Evolutionary conservation across 73 alveolate species (phyloP).

Genomic region (Stentor coeruleus): DNA sequence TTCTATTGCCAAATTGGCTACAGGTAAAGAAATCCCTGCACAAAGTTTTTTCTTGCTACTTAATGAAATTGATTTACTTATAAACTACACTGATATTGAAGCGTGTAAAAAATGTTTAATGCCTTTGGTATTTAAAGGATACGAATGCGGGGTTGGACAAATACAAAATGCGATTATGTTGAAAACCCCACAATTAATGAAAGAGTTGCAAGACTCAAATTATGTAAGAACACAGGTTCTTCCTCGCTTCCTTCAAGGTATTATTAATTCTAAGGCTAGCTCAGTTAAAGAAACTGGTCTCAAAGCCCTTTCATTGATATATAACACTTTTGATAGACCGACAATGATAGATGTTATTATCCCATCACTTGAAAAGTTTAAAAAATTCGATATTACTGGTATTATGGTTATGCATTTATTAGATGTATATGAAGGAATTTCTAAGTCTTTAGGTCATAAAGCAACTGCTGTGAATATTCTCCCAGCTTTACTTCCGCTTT

Average conservation of each 20-base stretch:
- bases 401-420: conserved; percentile 69
- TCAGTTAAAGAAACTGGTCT: conserved; percentile 63
- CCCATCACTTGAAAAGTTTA: conserved; percentile 63
- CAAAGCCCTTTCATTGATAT: conserved; percentile 52
- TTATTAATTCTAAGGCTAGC: conserved; percentile 41
- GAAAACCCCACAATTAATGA: conserved; percentile 64
- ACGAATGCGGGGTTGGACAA: conserved; percentile 85
- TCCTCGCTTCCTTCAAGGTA: conserved; percentile 70
- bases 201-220: conserved; percentile 55
- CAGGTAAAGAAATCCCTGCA: conserved; percentile 62
- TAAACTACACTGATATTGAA: conserved; percentile 36
- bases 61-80: conserved; percentile 36
- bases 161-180: conserved; percentile 63
- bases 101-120: conserved; percentile 36
- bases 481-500: conserved; percentile 81
- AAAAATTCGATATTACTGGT: conserved; percentile 66
- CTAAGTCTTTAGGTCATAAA: conserved; percentile 67
- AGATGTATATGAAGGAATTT: conserved; percentile 73
- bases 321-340: conserved; percentile 63
- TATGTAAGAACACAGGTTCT: conserved; percentile 67
- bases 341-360: conserved; percentile 65
- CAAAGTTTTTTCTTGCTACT: conserved; percentile 44
- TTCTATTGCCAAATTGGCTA: conserved; percentile 33
- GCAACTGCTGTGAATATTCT: conserved; percentile 79
- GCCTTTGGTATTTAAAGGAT: conserved; percentile 59